These are phyloP conservation scores for Hyphopichia buzzinii DNA, from an alignment of 1,139 yeast genomes.

Conservation along the genomic window DNA sequence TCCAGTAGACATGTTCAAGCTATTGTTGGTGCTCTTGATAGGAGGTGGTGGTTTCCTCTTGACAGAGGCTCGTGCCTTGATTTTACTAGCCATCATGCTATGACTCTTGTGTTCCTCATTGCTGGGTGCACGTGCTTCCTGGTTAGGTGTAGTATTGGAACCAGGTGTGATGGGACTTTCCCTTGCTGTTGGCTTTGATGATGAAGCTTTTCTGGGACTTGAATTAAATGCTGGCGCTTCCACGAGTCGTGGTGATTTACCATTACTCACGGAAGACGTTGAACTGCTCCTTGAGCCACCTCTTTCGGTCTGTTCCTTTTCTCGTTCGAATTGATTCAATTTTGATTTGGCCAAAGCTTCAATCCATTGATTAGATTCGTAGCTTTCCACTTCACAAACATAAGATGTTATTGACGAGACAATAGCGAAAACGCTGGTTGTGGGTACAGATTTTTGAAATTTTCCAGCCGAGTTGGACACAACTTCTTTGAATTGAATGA, in stretches of 20 bases:
- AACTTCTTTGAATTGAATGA: conserved; percentile 55
- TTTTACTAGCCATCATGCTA: conserved; percentile 11
- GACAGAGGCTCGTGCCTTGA: conserved; percentile 12
- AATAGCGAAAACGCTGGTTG: conserved; percentile 53
- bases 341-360: conserved; percentile 51
- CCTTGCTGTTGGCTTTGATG: conserved; percentile 2
- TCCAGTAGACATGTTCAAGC: conserved; percentile 35
- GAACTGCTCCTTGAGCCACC: conserved; percentile 15
- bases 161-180: not conserved
- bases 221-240: conserved; percentile 21
- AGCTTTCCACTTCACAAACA: conserved; percentile 57
- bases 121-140: conserved; percentile 1
- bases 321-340: conserved; percentile 46
- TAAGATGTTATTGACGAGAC: conserved; percentile 46
- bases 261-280: conserved; percentile 12
- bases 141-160: conserved; percentile 1
- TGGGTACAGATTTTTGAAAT: conserved; percentile 32
- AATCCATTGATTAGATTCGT: conserved; percentile 56
- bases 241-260: conserved; percentile 21
- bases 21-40: conserved; percentile 15
- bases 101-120: not conserved
- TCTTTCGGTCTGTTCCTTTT: conserved; percentile 15
- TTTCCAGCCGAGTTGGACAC: conserved; percentile 29
- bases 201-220: not conserved
- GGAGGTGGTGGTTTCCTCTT: conserved; percentile 41